A percentile compares a stretch with the other conserved stretches of the same genome.
Evolutionary conservation across 768 basidiomycete genomes (phyloP).

Genomic region (Collybia mongolica): DNA sequence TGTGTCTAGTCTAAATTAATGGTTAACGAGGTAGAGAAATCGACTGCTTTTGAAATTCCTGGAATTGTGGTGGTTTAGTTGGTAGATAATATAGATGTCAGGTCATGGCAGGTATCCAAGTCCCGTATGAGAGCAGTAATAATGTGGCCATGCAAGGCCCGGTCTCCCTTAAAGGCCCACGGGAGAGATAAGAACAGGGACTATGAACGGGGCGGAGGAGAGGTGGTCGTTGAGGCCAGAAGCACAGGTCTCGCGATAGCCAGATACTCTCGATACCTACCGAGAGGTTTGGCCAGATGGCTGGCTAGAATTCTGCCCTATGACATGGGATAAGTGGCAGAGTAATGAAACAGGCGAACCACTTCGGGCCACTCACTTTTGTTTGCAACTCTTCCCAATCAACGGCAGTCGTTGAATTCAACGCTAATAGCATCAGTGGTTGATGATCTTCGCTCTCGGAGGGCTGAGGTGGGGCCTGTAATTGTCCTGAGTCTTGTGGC

Average conservation of each 20-base stretch:
- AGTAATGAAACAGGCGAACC: background rate
- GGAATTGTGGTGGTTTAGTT: background rate
- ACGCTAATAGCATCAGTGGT: slow-evolving; percentile 69
- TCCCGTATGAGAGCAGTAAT: background rate
- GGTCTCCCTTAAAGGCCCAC: background rate
- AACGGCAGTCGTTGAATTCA: slow-evolving; percentile 58
- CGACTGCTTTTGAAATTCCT: background rate
- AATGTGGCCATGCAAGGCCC: background rate
- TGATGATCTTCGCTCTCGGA: slow-evolving; percentile 26
- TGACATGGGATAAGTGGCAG: slow-evolving; percentile 2
- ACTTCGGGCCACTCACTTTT: slow-evolving; percentile 45
- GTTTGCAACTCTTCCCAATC: slow-evolving; percentile 66
- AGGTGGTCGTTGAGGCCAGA: slow-evolving; percentile 27
- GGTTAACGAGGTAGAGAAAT: background rate
- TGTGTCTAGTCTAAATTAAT: slow-evolving; percentile 13
- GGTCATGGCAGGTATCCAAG: background rate
- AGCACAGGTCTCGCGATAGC: slow-evolving; percentile 25
- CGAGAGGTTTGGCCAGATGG: slow-evolving; percentile 44
- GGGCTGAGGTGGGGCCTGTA: background rate
- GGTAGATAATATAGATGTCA: background rate
- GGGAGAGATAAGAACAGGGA: background rate
- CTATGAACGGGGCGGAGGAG: slow-evolving; percentile 28
- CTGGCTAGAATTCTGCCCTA: slow-evolving; percentile 42
- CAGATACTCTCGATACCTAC: slow-evolving; percentile 39
- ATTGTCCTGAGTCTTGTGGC: background rate